A percentile compares a stretch with the other conserved stretches of the same genome.
These are phyloP conservation scores for Calonectria pauciramosa DNA, from an alignment of 2,329 filamentous ascomycete genomes.

Conservation along the genomic window DNA sequence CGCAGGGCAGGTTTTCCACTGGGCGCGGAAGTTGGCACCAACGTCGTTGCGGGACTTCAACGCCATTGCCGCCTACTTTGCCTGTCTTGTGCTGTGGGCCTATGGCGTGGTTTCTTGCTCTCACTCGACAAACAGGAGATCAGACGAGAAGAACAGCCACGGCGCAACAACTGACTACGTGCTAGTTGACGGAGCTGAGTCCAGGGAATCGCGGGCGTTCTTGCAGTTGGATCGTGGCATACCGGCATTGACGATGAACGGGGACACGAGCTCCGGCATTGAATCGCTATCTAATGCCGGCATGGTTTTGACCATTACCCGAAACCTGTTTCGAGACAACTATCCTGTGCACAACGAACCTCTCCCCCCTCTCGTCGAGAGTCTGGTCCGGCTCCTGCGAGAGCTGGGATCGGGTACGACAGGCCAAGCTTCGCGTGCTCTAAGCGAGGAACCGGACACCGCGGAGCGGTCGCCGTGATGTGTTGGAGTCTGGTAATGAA, in stretches of 20 bases:
- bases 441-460: slow-evolving; percentile 17
- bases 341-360: slow-evolving; percentile 34
- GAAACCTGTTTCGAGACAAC: slow-evolving; percentile 37
- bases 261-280: slow-evolving; percentile 23
- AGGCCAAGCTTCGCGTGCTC: slow-evolving; percentile 8
- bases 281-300: slow-evolving; percentile 37
- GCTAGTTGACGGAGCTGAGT: slow-evolving; percentile 37
- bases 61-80: slow-evolving; percentile 42
- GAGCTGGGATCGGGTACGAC: slow-evolving; percentile 30
- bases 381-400: slow-evolving; percentile 36
- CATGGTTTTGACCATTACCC: slow-evolving; percentile 31
- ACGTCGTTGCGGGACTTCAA: slow-evolving; percentile 39
- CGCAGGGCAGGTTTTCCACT: slow-evolving; percentile 41
- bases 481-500: not conserved
- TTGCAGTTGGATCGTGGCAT: slow-evolving; percentile 36
- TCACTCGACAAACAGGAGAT: slow-evolving; percentile 17
- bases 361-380: slow-evolving; percentile 40
- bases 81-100: slow-evolving; percentile 40
- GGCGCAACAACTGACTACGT: slow-evolving; percentile 24
- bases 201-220: slow-evolving; percentile 30
- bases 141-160: slow-evolving; percentile 12
- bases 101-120: slow-evolving; percentile 34
- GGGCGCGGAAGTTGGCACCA: slow-evolving; percentile 36
- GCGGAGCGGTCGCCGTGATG: not conserved
- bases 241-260: slow-evolving; percentile 32